These are phyloP conservation scores for Heteromeles arbutifolia DNA, from an alignment of 306 rosid species.

Conservation along the genomic window DNA sequence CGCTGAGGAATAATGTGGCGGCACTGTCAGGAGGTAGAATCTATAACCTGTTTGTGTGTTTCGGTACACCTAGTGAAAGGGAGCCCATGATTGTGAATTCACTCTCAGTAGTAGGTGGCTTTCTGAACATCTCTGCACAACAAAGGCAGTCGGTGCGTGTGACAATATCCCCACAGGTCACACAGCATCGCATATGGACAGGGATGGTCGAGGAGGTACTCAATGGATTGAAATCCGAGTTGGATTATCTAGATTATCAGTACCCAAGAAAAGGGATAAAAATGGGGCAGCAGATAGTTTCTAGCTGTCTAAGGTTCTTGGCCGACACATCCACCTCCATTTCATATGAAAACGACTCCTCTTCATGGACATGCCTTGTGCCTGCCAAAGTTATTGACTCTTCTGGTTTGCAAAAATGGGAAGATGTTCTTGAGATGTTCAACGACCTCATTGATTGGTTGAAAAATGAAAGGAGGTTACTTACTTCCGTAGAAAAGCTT, in stretches of 20 bases:
- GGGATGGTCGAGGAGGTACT: constrained; percentile 54
- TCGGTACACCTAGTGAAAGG: constrained; percentile 55
- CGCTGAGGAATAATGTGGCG: constrained; percentile 22
- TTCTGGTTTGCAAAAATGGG: constrained; percentile 57
- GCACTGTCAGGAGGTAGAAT: constrained; percentile 8
- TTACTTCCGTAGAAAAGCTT: constrained; percentile 45
- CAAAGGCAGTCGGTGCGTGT: constrained; percentile 72
- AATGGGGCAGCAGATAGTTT: constrained; percentile 64
- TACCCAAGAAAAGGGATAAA: constrained; percentile 31
- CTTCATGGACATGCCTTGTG: constrained; percentile 76
- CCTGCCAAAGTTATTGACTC: constrained; percentile 35
- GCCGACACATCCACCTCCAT: constrained; percentile 25
- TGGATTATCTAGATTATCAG: constrained; percentile 33
- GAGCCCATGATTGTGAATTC: constrained; percentile 55
- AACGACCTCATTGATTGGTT: constrained; percentile 53
- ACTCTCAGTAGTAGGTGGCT: constrained; percentile 52
- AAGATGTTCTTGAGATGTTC: constrained; percentile 76
- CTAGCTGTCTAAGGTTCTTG: constrained; percentile 56
- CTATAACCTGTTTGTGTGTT: constrained; percentile 33
- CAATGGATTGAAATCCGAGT: constrained; percentile 47
- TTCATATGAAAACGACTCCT: constrained; percentile 34
- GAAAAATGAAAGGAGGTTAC: constrained; percentile 40
- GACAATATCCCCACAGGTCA: constrained; percentile 52
- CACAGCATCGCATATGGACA: constrained; percentile 67
- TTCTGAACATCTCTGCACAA: constrained; percentile 61